These are phyloP conservation scores for Mesembryanthemum crystallinum DNA, from an alignment of 148 eudicot genomes.

Conservation along the genomic window DNA sequence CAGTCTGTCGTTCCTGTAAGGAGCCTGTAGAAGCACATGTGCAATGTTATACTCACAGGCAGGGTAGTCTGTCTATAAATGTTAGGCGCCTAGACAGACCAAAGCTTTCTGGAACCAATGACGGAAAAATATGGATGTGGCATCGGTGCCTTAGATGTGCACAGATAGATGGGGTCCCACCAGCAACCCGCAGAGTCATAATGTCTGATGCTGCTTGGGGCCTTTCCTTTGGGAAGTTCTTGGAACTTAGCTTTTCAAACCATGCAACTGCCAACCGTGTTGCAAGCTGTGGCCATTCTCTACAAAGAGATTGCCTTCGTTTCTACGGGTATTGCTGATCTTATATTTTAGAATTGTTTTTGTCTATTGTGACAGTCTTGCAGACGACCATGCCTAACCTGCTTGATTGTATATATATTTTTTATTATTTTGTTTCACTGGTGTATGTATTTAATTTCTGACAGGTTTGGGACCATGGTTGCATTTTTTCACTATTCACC, in stretches of 20 bases:
- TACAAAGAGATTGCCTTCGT: conserved; percentile 96
- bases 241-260: conserved; percentile 96
- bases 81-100: conserved; percentile 61
- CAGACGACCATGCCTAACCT: background rate
- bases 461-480: conserved; percentile 85
- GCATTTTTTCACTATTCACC: conserved; percentile 93
- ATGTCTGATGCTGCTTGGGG: conserved; percentile 99
- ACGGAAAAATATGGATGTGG: conserved; percentile 99
- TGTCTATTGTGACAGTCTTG: background rate
- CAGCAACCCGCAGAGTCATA: conserved; percentile 76
- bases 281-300: conserved; percentile 94
- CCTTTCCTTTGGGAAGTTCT: conserved; percentile 94
- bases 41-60: conserved; percentile 82
- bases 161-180: conserved; percentile 69
- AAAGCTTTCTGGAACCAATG: conserved; percentile 78
- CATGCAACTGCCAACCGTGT: conserved; percentile 96
- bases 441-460: conserved; percentile 1
- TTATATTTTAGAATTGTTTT: conserved; percentile 1
- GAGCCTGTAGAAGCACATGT: conserved; percentile 93
- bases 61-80: conserved; percentile 84
- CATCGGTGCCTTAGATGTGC: conserved; percentile 90
- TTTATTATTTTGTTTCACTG: background rate
- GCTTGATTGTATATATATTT: background rate
- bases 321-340: conserved; percentile 65
- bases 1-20: conserved; percentile 70